Conservation (phyloP, 768 basidiomycete genomes). For the Calvatia gigantea region DNA sequence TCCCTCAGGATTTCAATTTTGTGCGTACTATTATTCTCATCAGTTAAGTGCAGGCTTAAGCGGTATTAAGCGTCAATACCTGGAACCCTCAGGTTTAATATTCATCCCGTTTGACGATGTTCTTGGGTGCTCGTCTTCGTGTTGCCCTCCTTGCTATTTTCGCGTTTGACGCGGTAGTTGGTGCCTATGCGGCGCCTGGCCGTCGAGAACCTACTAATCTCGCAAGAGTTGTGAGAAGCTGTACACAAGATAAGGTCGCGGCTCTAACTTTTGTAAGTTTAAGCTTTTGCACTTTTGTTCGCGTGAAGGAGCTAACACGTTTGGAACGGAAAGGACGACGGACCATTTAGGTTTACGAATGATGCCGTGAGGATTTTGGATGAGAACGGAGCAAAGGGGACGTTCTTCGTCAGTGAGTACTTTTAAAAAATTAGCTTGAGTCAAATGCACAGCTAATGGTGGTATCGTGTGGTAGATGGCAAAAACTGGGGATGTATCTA, state of each 20-base stretch:
- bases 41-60: no score
- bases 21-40: no score
- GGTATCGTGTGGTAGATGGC: conserved; percentile 23
- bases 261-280: conserved; percentile 6
- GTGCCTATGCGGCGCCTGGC: neutral
- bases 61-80: no score
- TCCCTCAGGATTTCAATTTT: no score
- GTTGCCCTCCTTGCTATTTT: neutral
- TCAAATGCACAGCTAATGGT: neutral
- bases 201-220: neutral
- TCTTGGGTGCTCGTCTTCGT: neutral
- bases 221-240: neutral
- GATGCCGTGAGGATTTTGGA: conserved; percentile 27
- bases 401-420: conserved; percentile 39
- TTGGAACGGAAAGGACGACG: conserved; percentile 15
- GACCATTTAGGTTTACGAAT: conserved; percentile 22
- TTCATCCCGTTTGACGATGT: neutral
- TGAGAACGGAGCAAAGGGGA: conserved; percentile 29
- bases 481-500: conserved; percentile 40
- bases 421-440: neutral
- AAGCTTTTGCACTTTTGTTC: neutral
- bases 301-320: neutral
- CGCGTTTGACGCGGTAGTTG: neutral
- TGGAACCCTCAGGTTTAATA: neutral
- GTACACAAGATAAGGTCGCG: neutral